Conservation (phyloP, 441 rosid genomes). For the Pelargonium hybrid region DNA sequence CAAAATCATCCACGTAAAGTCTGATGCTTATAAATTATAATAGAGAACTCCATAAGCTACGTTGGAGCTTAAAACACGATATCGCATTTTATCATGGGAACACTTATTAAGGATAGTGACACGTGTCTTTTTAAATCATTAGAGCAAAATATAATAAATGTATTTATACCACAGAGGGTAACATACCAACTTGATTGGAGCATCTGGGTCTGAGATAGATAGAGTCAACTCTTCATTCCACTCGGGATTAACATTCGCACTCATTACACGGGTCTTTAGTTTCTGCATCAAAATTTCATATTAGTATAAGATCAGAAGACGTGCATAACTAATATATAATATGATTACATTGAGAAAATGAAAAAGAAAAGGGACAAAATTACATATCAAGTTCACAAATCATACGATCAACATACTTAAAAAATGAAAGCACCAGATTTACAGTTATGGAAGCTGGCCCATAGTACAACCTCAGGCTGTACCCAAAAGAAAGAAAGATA, state of each 20-base stretch:
- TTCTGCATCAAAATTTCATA: constrained; percentile 32
- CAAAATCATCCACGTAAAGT: not conserved
- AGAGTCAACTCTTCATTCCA: constrained; percentile 88
- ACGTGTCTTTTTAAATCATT: too few species aligned
- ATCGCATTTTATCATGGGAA: not conserved
- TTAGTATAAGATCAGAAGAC: not conserved
- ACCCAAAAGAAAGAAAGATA: too few species aligned
- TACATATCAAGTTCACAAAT: too few species aligned
- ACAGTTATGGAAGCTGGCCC: too few species aligned
- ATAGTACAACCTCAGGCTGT: too few species aligned
- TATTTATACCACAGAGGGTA: not conserved
- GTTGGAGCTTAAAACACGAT: not conserved
- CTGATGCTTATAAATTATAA: not conserved
- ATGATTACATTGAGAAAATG: too few species aligned
- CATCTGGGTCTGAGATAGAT: constrained; percentile 47
- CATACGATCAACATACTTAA: too few species aligned
- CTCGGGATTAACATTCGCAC: constrained; percentile 62
- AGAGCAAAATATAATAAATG: too few species aligned
- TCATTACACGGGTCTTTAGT: constrained; percentile 66
- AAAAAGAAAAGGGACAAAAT: too few species aligned
- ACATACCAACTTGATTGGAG: constrained; percentile 46
- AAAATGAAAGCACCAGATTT: too few species aligned
- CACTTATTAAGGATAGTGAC: too few species aligned
- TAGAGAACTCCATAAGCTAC: not conserved
- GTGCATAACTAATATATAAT: too few species aligned